Base-by-base conservation (phyloP, 2,329 filamentous ascomycete species). In the Mycosphaerella sp. region DNA sequence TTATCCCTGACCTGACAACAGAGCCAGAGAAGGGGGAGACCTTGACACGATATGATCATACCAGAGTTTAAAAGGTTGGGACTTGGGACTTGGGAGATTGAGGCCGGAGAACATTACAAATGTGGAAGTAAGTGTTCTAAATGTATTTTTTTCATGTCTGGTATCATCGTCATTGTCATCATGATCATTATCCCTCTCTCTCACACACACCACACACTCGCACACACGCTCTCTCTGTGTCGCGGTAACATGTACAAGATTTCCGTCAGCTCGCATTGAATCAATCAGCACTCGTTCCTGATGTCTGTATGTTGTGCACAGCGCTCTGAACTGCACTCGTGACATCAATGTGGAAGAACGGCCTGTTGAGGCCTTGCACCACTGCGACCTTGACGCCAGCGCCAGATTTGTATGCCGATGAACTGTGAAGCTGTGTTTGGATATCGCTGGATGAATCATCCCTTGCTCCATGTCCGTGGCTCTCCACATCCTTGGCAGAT, bases 291-390 rank as follows among this genome's bases (percentile, higher is more conserved):
- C 3, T 51, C 48, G 45, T 51, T 6, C 41, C 23, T 9, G 55
- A 54, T 23, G 32, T 44, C 17, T 58, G 49, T 4, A 62, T 80
- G 62, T 95, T 95, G 31, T 85, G 82, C 64, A 96, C 82, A 2
- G 90, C 92, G 63, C 85, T 89, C 71, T 96, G 88, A 62, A 97
- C 72, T 6, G 93, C 93, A 65, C 85, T 90, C 3, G 89, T 93
- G 48, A 97, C 73, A 69, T 97, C 93, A 50, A 95, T 82, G 68
- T 98, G 93, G 80, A 98, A 97, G 62, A 96, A 80, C 4, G 93
- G 92, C 62, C 88, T 76, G 70, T 95, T 93, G 59, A 95, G 74
- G n/a, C 92, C 88, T 61, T 91, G 86, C 12, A 97, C 84, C 4
- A 88, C 79, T 1, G 86, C 84, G 29, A 81, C 71, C 62, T 70